phyloP scores from a whole-genome alignment of 331 rosid genomes.

The Rhamnella rubrinervis region DNA sequence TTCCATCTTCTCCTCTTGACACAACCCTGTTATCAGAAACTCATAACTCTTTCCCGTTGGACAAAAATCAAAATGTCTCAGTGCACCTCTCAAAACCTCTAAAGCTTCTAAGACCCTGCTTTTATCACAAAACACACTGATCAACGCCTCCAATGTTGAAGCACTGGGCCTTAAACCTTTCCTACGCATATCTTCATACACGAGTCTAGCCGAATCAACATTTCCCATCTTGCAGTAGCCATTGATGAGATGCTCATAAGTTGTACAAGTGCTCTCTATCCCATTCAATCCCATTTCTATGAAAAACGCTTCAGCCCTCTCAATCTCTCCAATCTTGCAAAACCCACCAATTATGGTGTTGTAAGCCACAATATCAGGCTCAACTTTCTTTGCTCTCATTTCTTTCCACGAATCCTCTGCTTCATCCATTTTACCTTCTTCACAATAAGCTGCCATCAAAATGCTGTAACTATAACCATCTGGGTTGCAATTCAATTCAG shows the following conservation, averaged over 20 bases:
- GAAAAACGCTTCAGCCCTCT: constrained; percentile 60
- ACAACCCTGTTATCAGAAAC: constrained; percentile 56
- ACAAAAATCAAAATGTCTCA: constrained; percentile 34
- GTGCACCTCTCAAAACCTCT: constrained; percentile 41
- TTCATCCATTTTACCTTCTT: constrained; percentile 45
- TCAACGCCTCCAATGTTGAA: constrained; percentile 39
- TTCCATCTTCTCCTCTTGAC: constrained; percentile 58
- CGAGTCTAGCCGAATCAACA: constrained; percentile 54
- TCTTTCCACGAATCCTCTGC: constrained; percentile 58
- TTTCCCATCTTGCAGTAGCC: constrained; percentile 58
- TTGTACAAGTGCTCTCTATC: constrained; percentile 46
- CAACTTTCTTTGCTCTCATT: constrained; percentile 48
- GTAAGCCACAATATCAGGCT: constrained; percentile 58
- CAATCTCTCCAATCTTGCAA: constrained; percentile 59
- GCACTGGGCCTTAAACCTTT: constrained; percentile 45
- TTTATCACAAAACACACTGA: constrained; percentile 27
- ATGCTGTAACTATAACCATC: constrained; percentile 55
- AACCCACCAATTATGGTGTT: constrained; percentile 78
- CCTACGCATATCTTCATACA: constrained; percentile 67
- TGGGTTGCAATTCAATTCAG: constrained; percentile 35
- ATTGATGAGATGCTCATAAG: constrained; percentile 60
- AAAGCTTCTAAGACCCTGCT: constrained; percentile 43
- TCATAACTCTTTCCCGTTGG: constrained; percentile 54
- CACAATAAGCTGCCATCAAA: constrained; percentile 65
- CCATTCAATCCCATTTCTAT: constrained; percentile 65